Conservation (phyloP, 1,284 basidiomycete species). For the Hymenochaete sp. region DNA sequence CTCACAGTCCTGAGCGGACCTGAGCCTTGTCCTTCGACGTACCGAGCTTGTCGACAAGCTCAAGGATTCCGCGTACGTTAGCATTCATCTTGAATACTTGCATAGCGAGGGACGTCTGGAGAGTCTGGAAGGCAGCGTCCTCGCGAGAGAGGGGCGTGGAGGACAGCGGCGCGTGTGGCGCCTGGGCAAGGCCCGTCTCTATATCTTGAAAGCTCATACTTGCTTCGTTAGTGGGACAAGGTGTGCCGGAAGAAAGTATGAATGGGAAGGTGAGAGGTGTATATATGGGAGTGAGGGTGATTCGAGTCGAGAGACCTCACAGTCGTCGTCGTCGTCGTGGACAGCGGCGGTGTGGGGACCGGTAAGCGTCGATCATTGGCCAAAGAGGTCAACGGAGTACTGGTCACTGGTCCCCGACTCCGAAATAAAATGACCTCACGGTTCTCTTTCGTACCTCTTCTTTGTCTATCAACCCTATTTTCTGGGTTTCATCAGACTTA, state of each 20-base stretch:
- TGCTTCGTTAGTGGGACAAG: neutral
- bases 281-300: too few species aligned
- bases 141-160: slow-evolving; percentile 45
- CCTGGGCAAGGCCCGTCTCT: slow-evolving; percentile 50
- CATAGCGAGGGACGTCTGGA: slow-evolving; percentile 83
- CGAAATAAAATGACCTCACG: too few species aligned
- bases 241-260: neutral
- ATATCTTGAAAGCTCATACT: slow-evolving; percentile 76
- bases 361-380: too few species aligned
- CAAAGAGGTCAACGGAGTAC: too few species aligned
- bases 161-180: slow-evolving; percentile 33
- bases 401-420: too few species aligned
- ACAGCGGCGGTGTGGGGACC: too few species aligned
- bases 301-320: too few species aligned
- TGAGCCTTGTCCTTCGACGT: slow-evolving; percentile 67
- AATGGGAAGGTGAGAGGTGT: too few species aligned
- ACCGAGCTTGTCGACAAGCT: slow-evolving; percentile 87
- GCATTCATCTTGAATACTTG: slow-evolving; percentile 99
- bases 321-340: too few species aligned
- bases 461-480: too few species aligned
- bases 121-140: slow-evolving; percentile 63
- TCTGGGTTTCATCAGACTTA: too few species aligned
- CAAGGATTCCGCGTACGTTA: slow-evolving; percentile 92
- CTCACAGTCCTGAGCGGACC: slow-evolving; percentile 74
- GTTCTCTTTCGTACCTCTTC: too few species aligned